Evolutionary conservation across 108 stramenopile genomes (phyloP).

Genomic region (Parietichytrium sp.): DNA sequence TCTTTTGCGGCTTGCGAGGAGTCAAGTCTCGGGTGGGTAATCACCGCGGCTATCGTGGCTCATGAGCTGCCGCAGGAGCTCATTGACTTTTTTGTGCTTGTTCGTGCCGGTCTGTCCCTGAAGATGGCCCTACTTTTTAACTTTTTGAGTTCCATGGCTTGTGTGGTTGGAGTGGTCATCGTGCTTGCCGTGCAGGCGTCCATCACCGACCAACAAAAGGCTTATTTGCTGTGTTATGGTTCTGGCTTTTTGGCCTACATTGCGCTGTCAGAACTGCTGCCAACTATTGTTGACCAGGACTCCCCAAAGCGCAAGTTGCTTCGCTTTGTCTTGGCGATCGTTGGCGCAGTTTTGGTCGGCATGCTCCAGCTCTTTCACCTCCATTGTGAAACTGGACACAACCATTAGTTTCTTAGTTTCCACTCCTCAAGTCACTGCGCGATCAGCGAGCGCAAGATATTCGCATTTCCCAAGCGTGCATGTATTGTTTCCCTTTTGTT

Average conservation of each 20-base stretch:
- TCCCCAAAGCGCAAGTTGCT: background rate
- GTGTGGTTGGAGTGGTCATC: background rate
- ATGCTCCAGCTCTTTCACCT: background rate
- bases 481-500: no score
- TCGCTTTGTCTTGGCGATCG: background rate
- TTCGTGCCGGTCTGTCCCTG: background rate
- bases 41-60: background rate
- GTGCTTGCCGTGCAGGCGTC: background rate
- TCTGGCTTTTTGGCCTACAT: conserved; percentile 21
- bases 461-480: no score
- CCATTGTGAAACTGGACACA: background rate
- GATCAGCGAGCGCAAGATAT: no score
- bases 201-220: background rate
- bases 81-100: conserved; percentile 28
- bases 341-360: background rate
- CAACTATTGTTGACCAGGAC: background rate
- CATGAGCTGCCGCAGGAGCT: conserved; percentile 39
- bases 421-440: no score
- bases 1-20: background rate
- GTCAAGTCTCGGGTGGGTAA: background rate
- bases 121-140: background rate
- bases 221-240: background rate
- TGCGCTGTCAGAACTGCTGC: background rate
- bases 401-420: no score
- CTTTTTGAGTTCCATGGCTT: background rate